Percentiles rank a stretch among this genome's conserved stretches.
phyloP scores from a whole-genome alignment of 345 rosid species.

The Syzygium jambos region DNA sequence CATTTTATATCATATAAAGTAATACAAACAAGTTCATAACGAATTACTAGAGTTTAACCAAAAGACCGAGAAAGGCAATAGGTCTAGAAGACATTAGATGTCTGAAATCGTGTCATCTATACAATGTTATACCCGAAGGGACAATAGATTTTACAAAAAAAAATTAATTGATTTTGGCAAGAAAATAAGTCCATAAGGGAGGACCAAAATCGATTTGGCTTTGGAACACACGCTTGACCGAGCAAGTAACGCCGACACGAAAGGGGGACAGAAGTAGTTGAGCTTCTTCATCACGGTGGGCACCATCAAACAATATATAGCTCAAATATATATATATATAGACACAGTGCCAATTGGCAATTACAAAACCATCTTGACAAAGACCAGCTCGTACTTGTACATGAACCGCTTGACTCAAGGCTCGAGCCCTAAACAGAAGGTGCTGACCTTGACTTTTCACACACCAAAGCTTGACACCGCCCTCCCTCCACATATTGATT shows the following conservation, averaged over 20 bases:
- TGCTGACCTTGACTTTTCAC: not conserved
- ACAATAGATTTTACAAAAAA: not conserved
- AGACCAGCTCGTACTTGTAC: not conserved
- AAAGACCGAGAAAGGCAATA: conserved; percentile 45
- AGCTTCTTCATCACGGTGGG: not conserved
- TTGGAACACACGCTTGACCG: not conserved
- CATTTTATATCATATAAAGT: not conserved
- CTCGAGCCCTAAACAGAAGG: not conserved
- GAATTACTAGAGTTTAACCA: conserved; percentile 26
- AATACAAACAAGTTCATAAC: not conserved
- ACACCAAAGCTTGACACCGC: not conserved
- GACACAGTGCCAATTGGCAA: not conserved
- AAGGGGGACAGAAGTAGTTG: not conserved
- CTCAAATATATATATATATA: not conserved
- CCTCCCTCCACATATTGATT: not conserved
- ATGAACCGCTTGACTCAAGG: not conserved
- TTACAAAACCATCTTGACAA: not conserved
- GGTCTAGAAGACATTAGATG: not conserved
- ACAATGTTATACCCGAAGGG: not conserved
- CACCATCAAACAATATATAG: not conserved
- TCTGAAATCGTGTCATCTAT: not conserved
- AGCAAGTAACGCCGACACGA: not conserved
- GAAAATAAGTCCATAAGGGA: not conserved
- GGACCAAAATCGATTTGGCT: not conserved
- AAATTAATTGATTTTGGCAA: not conserved